Evolutionary conservation across 2,329 filamentous ascomycete genomes (phyloP), one percentile per base, ranked within the genome.

Genomic region (Apiospora marii): DNA sequence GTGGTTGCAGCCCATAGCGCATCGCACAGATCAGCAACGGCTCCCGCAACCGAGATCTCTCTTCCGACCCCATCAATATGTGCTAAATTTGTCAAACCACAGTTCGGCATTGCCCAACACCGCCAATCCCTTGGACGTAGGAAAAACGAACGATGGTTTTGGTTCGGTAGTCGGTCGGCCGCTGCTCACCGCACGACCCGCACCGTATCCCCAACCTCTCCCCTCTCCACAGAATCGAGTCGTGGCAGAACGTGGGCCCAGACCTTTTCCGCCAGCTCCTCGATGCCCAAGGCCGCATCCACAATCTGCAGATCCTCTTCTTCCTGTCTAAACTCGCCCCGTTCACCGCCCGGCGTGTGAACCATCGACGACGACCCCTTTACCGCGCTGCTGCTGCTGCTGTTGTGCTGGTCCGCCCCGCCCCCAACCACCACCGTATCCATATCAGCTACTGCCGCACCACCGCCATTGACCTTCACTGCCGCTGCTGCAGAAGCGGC

Each of bases 261-360:
- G 34, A 92, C 83, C 77, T 85, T 84, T 72, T 87, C 86, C 7
- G 85, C 85, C 8, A 92, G 89, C 73, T 87, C 89, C 68, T 90
- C 89, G 1, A 90, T 84, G 2, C 82, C 85, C 1, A 84, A 80
- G 0, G 87, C 86, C 1, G 89, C 89, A 78, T 90, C 86, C 13
- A 89, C 83, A 5, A 90, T 86, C 53, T 85, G 82, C 61, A 90
- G 81, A 73, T 89, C 87, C 81, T 88, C 85, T 76, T 86, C 85
- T 77, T 87, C 85, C 79, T 88, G 85, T 72, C 79, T 80, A 74
- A 87, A 87, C 75, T 79, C 75, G 51, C 82, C 77, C 79, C 37
- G 75, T 74, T 70, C 44, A 7, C 44, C 48, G 3, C 16, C 68
- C 3, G 48, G 46, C 19, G n/a, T 49, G 27, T 37, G 30, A 12